Base-by-base conservation (phyloP, 495 filamentous ascomycete genomes). In the Penicillium desertorum region DNA sequence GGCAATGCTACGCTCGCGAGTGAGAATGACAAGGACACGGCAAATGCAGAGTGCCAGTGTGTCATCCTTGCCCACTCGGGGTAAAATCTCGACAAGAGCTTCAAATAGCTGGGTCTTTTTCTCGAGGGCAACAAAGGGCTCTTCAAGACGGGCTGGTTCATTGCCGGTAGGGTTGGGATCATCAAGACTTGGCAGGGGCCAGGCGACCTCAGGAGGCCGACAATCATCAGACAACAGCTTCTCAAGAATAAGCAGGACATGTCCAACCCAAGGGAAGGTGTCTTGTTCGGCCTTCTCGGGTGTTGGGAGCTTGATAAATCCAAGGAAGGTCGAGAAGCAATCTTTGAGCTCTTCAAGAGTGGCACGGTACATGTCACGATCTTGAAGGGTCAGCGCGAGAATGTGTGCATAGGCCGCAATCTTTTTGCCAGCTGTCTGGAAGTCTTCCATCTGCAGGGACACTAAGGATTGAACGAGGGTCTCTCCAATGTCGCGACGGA, bases 361-460 rank as follows among this genome's bases (percentile, higher is more conserved):
- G 20, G 88, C 84, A 36, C 81, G 79, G 68, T 92, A 96, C 75
- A 98, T 97, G 1, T 80, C 67, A 55, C 83, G 84, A 54, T 94
- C 84, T 62, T 94, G 90, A 22, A 98, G 82, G 45, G 96, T 85
- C 51, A 98, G 75, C 3, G 90, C 93, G 11, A 99, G 78, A 37
- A 99, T 83, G 71, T 99, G 93, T 11, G 94, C 92, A 71, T 92
- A 96, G 1, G 95, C 89, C 19, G 92, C 88, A 58, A 98, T 89
- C 63, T 92, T 95, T 66, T 92, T 88, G 12, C 88, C 90, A 27
- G 81, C 72, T 29, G 81, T 75, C 45, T 83, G 77, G 64, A 88
- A 78, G 46, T 93, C 87, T 41, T 92, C 88, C 59, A 82, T 79
- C 56, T 82, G 79, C 52, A 97, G 79, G 4, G 95, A 98, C 66